Percentiles rank a stretch among this genome's conserved stretches.
These are phyloP conservation scores for Citrullus mucosospermus DNA, from an alignment of 306 rosid genomes.

Conservation along the genomic window DNA sequence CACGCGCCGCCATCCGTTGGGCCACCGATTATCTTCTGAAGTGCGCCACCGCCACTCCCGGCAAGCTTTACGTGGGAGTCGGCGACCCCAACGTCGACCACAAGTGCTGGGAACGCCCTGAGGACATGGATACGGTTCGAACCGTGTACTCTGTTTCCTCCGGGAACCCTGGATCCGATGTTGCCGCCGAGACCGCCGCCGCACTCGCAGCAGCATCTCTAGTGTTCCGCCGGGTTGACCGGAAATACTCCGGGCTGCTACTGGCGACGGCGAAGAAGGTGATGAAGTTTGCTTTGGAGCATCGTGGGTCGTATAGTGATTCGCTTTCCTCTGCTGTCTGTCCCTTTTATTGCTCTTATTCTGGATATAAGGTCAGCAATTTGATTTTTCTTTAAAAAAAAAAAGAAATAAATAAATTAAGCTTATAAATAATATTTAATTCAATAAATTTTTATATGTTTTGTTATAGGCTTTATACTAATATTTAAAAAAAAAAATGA, in stretches of 20 bases:
- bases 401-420: too few relatives aligned
- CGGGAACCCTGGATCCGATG: slow-evolving; percentile 65
- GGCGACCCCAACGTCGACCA: slow-evolving; percentile 78
- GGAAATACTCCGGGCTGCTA: slow-evolving; percentile 44
- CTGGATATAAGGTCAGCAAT: slow-evolving; percentile 59
- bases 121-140: slow-evolving; percentile 68
- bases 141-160: slow-evolving; percentile 56
- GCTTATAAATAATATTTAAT: too few relatives aligned
- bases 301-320: slow-evolving; percentile 64
- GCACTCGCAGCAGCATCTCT: slow-evolving; percentile 82
- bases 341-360: slow-evolving; percentile 95
- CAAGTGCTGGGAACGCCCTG: slow-evolving; percentile 94
- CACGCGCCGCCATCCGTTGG: slow-evolving; percentile 69
- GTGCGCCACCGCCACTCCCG: slow-evolving; percentile 61
- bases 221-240: slow-evolving; percentile 59
- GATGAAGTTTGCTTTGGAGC: slow-evolving; percentile 51
- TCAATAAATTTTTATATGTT: too few relatives aligned
- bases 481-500: too few relatives aligned
- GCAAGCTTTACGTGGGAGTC: slow-evolving; percentile 70
- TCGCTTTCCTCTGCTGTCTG: slow-evolving; percentile 79
- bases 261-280: slow-evolving; percentile 54
- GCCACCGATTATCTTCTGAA: slow-evolving; percentile 62
- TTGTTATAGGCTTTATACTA: too few relatives aligned
- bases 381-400: too few relatives aligned
- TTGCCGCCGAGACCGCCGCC: slow-evolving; percentile 84